Evolutionary conservation across 2,329 filamentous ascomycete genomes (phyloP), one percentile per base, ranked within the genome.

Genomic region (Exutisphaerella laricina): DNA sequence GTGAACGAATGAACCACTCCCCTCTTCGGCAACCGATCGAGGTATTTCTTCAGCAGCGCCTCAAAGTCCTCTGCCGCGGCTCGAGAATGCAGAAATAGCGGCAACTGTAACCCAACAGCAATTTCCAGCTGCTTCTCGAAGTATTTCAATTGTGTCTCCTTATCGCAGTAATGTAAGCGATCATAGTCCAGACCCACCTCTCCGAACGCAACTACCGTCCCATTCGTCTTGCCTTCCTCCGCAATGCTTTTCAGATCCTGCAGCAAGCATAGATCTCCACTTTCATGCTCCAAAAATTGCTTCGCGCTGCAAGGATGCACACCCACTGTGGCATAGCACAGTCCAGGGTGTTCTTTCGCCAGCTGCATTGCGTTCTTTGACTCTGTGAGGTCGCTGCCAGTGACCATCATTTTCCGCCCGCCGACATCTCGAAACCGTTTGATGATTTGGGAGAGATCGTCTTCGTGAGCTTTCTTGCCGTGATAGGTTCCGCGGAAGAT

Each of bases 111-210:
- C 35, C 80, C 76, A 4, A 84, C 77, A 0, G 86, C 88, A 3
- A 97, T 72, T 44, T 84, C 77, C 3, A 97, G 76, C 64, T 98
- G 92, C 5, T 78, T 77, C 30, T 82, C 79, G 63, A 98, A 98
- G 47, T 87, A 88, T 59, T 88, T 83, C 21, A 89, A 71, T 65
- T 98, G 92, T 12, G 83, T 77, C 17, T 82, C 80, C 58, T 82
- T 85, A 28, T 82, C 79, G 59, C 85, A 88, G 58, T 89, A 82
- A 57, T 87, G 85, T 25, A 98, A 70, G 2, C 92, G 80, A 68
- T 98, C 92, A 62, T 97, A 98, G 68, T 98, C 92, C 3, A 98
- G 82, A 2, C 92, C 92, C 49, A 98, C 88, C 66, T 98, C 92
- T 36, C 92, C 92, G 62, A 96, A 88, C 5, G 92, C 90, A 5